Conservation (phyloP, 169 alveolate genomes). For the Eimeria maxima region DNA sequence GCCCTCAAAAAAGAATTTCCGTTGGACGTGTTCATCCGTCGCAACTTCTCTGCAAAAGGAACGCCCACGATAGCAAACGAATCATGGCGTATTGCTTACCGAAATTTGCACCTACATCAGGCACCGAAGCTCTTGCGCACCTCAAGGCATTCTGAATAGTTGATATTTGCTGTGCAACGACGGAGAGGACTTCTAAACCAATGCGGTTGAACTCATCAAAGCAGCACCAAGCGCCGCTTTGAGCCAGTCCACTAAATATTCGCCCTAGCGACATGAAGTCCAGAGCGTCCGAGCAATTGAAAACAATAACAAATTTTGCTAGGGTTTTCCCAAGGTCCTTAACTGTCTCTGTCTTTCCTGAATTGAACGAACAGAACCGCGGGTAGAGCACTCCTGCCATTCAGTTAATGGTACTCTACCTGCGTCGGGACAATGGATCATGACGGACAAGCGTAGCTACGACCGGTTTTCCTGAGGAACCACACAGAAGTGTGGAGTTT, state of each 20-base stretch:
- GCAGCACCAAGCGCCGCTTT: constrained; percentile 98
- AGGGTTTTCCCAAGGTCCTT: constrained; percentile 97
- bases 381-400: not conserved
- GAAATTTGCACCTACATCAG: not conserved
- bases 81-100: not conserved
- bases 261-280: constrained; percentile 97
- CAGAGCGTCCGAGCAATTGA: constrained; percentile 97
- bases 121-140: constrained; percentile 71
- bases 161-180: constrained; percentile 97
- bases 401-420: not conserved
- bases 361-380: not conserved
- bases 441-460: not conserved
- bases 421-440: not conserved
- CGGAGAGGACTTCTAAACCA: constrained; percentile 97
- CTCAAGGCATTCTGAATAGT: constrained; percentile 93
- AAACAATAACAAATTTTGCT: constrained; percentile 97
- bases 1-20: constrained; percentile 95
- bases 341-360: constrained; percentile 97
- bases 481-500: not conserved
- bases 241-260: constrained; percentile 96
- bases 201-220: constrained; percentile 99
- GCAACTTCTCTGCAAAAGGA: constrained; percentile 47
- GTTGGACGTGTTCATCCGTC: constrained; percentile 84
- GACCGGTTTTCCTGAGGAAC: not conserved
- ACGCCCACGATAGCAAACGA: not conserved